A percentile compares a stretch with the other conserved stretches of the same genome.
Conservation (phyloP, 352 stramenopile genomes). For the Phytophthora pini region DNA sequence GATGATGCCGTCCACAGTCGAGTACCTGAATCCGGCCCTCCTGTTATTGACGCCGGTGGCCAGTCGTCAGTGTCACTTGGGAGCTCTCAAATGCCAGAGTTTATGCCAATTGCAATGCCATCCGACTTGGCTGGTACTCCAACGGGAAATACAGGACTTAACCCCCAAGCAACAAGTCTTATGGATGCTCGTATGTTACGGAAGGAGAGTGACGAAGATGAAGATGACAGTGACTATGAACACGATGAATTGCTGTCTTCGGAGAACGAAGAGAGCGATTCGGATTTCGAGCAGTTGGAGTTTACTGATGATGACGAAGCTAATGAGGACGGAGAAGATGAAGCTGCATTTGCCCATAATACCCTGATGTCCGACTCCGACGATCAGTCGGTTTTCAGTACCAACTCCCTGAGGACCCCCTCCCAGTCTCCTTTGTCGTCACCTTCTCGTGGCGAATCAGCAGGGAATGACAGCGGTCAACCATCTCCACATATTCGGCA, state of each 20-base stretch:
- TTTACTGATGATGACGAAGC: conserved; percentile 67
- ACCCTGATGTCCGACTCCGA: conserved; percentile 36
- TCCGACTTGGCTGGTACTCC: conserved; percentile 11
- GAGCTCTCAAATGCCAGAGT: conserved; percentile 11
- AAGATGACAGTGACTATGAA: conserved; percentile 88
- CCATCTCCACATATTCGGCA: conserved; percentile 32
- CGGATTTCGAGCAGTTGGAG: conserved; percentile 80
- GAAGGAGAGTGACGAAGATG: conserved; percentile 49
- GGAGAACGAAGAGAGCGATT: conserved; percentile 73
- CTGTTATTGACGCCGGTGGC: neutral
- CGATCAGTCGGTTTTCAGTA: conserved; percentile 27
- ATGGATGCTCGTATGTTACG: conserved; percentile 15
- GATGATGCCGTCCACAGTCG: neutral
- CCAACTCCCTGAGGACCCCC: conserved; percentile 21
- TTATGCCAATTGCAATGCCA: conserved; percentile 31
- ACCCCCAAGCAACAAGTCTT: conserved; percentile 12
- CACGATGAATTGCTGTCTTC: conserved; percentile 83
- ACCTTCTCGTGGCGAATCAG: neutral
- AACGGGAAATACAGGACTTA: conserved; percentile 1
- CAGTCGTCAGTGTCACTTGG: conserved; percentile 1
- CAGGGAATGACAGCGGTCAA: conserved; percentile 1
- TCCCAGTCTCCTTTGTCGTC: conserved; percentile 18
- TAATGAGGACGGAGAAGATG: conserved; percentile 38
- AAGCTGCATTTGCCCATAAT: conserved; percentile 28
- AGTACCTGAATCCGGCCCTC: neutral